phyloP scores from a whole-genome alignment of 768 basidiomycete genomes.

The Krasilnikovozyma curviuscula region DNA sequence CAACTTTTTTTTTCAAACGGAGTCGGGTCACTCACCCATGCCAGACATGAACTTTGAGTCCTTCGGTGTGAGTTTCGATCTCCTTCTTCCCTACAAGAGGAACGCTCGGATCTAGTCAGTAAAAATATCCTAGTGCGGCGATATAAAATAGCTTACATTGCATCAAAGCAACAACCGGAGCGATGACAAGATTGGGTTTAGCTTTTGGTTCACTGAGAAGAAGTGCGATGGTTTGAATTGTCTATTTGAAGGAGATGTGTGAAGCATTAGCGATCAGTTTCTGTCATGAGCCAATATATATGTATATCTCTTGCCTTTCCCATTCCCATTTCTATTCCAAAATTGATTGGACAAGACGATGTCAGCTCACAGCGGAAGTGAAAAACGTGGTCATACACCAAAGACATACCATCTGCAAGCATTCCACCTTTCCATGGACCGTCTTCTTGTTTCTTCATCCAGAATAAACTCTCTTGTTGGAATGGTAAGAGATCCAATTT shows the following conservation, averaged over 20 bases:
- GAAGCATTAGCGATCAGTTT: no score
- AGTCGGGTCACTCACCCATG: constrained; percentile 63
- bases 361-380: not conserved
- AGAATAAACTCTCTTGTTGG: constrained; percentile 80
- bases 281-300: no score
- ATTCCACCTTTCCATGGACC: constrained; percentile 77
- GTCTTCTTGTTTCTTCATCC: constrained; percentile 89
- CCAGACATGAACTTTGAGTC: constrained; percentile 53
- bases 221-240: constrained; percentile 86
- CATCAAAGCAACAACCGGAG: constrained; percentile 41
- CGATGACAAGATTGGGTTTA: constrained; percentile 78
- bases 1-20: no score
- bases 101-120: no score
- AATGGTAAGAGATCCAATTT: constrained; percentile 78
- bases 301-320: constrained; percentile 3
- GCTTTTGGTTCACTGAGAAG: constrained; percentile 50
- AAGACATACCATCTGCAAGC: constrained; percentile 36
- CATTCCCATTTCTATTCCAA: constrained; percentile 14
- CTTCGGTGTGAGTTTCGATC: constrained; percentile 60
- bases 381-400: not conserved
- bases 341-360: not conserved
- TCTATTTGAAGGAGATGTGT: no score
- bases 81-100: no score
- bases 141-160: no score
- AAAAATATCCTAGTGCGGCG: no score